Base-by-base conservation (phyloP, 2,329 filamentous ascomycete species). In the Plectosphaerella cucumerina region DNA sequence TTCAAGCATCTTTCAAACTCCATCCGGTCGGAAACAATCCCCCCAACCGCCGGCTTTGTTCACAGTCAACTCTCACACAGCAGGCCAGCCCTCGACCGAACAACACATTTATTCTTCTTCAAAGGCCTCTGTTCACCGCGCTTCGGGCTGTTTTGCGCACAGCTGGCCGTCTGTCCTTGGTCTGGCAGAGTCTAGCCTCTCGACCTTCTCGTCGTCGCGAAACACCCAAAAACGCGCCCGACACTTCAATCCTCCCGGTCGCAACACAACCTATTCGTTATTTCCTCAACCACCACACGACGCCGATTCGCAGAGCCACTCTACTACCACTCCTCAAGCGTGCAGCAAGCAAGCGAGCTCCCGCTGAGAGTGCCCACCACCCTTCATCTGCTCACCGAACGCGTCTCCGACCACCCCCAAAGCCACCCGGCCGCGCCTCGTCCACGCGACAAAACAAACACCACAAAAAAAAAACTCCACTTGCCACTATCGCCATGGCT, bases 401-500 rank as follows among this genome's bases (percentile, higher is more conserved):
- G 41, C 41, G 26, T 26, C 41, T 21, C 12, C 35, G 42, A 21
- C 44, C 22, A 44, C 6, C 46, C 21, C 44, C 37, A 17, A 22
- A 42, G 47, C 49, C 21, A 34, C 26, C 26, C 9, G 12, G 26
- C 12, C 26, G 26, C 26, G 26, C 26, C 26, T 31, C 26, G 26
- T 10, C 26, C 26, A 11, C 26, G 26, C 26, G 12, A 8, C 26
- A 3, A 31, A 31, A 31, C 9, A 31, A 31, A 31, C 23, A 26
- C 26, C 26, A 31, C 26, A 8, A 8, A 2, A 31, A 31, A 31
- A 15, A 39, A 39, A 39, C 35, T 15, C 12, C 35, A 8, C 12
- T 23, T 43, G 10, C 21, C 46, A 41, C 35, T 17, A 33, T 42
- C 42, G 41, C 12, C 37, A 67, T 68, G 64, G 63, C 64, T 26